Conservation (phyloP, 2,329 filamentous ascomycete genomes). For the Periconia sp. region DNA sequence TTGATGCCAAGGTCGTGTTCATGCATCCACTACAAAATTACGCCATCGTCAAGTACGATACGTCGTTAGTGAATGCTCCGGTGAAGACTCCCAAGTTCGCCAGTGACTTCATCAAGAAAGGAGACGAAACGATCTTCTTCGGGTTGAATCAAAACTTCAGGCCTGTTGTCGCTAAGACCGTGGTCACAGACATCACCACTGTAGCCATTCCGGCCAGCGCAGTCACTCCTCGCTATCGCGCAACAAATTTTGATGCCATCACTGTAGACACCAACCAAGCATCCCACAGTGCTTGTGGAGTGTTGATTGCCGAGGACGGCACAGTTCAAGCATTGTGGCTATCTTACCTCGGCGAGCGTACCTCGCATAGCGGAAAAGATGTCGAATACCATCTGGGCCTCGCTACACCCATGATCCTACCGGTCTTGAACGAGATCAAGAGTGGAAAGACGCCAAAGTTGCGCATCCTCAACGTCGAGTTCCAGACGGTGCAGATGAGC, state of each 20-base stretch:
- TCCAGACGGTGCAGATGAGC: constrained; percentile 93
- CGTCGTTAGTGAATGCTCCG: constrained; percentile 88
- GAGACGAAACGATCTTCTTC: constrained; percentile 92
- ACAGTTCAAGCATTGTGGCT: constrained; percentile 96
- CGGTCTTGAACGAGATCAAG: constrained; percentile 87
- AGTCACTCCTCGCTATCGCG: constrained; percentile 88
- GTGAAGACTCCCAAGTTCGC: constrained; percentile 88
- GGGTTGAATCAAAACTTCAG: constrained; percentile 97
- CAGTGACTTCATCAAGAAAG: constrained; percentile 83
- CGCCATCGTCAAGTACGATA: constrained; percentile 92
- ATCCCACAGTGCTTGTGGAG: constrained; percentile 90
- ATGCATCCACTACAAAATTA: constrained; percentile 97
- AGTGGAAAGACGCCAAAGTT: constrained; percentile 78
- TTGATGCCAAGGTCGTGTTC: constrained; percentile 93
- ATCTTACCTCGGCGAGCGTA: constrained; percentile 92
- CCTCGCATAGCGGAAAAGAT: constrained; percentile 78
- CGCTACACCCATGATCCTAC: constrained; percentile 84
- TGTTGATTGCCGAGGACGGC: constrained; percentile 86
- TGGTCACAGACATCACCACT: constrained; percentile 95
- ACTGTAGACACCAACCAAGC: constrained; percentile 94
- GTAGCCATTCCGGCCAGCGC: constrained; percentile 95
- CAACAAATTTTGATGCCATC: constrained; percentile 95
- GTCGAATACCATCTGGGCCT: constrained; percentile 96
- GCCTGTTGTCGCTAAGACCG: constrained; percentile 91
- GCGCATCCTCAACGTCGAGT: constrained; percentile 91